Evolutionary conservation across 1,284 basidiomycete genomes (phyloP).

Genomic region (Ceratobasidium sp.): DNA sequence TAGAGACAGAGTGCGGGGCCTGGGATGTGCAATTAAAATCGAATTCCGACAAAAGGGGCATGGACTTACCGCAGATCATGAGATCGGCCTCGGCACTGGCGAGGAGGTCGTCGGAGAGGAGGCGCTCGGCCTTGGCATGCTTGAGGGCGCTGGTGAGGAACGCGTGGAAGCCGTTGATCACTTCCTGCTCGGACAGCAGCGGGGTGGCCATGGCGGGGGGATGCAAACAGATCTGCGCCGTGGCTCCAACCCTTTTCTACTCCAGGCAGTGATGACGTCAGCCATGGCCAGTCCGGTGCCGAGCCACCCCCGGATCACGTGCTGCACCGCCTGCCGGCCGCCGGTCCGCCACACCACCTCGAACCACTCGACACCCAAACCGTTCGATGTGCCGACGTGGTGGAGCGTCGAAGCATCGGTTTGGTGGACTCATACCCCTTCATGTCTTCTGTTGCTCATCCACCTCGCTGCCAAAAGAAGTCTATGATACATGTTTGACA

Average conservation of each 20-base stretch:
- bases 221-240: not conserved
- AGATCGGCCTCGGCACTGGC: slow-evolving; percentile 78
- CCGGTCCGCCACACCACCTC: slow-evolving; percentile 28
- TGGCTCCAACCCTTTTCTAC: slow-evolving; percentile 33
- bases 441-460: too few relatives aligned
- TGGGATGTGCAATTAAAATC: slow-evolving; percentile 42
- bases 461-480: too few relatives aligned
- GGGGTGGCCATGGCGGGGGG: slow-evolving; percentile 43
- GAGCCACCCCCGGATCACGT: slow-evolving; percentile 2
- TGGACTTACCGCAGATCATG: slow-evolving; percentile 73
- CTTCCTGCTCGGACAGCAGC: slow-evolving; percentile 61
- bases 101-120: slow-evolving; percentile 72
- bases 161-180: slow-evolving; percentile 78
- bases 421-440: too few relatives aligned
- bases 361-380: not conserved
- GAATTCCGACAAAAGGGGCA: not conserved
- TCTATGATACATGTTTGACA: too few relatives aligned
- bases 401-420: not conserved
- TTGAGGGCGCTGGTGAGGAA: slow-evolving; percentile 78
- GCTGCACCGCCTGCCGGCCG: slow-evolving; percentile 25
- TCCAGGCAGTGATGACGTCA: slow-evolving; percentile 2
- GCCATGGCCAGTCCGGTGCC: slow-evolving; percentile 7
- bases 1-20: slow-evolving; percentile 72
- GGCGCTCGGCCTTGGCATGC: slow-evolving; percentile 73
- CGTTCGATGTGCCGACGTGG: not conserved